These are phyloP conservation scores for Tritrichomonas musculus DNA, from an alignment of 208 protist species.

Conservation along the genomic window DNA sequence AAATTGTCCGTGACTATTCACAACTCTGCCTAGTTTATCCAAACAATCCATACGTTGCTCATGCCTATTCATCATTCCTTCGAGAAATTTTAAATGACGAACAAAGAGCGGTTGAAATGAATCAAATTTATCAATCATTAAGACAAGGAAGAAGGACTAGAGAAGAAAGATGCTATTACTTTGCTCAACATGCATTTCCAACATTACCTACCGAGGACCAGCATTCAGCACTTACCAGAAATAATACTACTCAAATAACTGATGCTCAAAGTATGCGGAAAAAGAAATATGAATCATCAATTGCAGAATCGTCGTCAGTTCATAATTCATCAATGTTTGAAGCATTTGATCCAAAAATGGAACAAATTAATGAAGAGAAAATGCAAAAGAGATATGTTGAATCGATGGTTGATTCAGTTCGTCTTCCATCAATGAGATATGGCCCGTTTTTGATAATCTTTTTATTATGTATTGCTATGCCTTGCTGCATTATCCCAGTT, in stretches of 20 bases:
- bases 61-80: background rate
- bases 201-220: background rate
- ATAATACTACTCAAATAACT: background rate
- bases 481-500: background rate
- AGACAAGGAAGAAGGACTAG: background rate
- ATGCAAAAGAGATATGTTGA: background rate
- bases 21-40: background rate
- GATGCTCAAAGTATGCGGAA: too few relatives aligned
- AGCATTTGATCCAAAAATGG: background rate
- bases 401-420: background rate
- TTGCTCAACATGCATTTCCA: background rate
- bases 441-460: background rate
- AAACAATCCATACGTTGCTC: slow-evolving; percentile 11
- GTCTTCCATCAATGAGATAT: background rate
- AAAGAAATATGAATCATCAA: too few relatives aligned
- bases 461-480: background rate
- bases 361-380: background rate
- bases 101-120: background rate
- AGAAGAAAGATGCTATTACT: background rate
- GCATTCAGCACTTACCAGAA: background rate
- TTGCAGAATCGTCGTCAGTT: background rate
- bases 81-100: background rate
- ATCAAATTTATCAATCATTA: background rate
- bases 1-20: background rate
- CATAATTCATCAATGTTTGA: background rate